Evolutionary conservation across 2,329 filamentous ascomycete genomes (phyloP), one percentile per base, ranked within the genome.

Genomic region (Fusarium sp.): DNA sequence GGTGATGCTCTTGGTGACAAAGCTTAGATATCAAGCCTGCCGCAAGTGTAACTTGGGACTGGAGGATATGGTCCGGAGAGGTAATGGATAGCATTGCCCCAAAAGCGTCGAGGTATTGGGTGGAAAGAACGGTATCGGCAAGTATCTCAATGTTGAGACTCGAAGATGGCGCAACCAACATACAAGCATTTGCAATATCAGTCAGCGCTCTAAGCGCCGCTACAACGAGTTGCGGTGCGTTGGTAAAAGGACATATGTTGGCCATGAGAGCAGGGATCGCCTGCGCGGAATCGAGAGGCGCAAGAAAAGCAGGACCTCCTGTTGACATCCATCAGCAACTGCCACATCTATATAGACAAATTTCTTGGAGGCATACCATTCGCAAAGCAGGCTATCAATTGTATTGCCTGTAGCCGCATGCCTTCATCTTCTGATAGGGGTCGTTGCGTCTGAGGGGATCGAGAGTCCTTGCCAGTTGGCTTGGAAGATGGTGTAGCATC

Each of bases 311-410:
- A 46, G 93, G 89, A 8, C 95, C 95, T 72, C 92, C 94, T 97
- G 77, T 66, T 68, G 34, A 30, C 58, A 16, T 49, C 51, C 47
- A 63, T 76, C 56, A 76, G 74, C 54, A 52, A 40, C 34, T 54
- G 30, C 40, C 54, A 55, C 29, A 40, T 22, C 16, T 40, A 64
- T 47, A n/a, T 10, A 40, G 32, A 49, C 30, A 34, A 34, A 14
- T 45, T 25, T n/a, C n/a, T 45, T 54, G 40, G 22, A 72, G 59
- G 34, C 85, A 75, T 85, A 94, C 95, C 94, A 81, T 92, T 91
- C 61, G 94, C 93, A 77, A 98, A 88, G 79, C 93, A 96, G 49
- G 91, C 91, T 38, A 97, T 83, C n/a, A 98, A 87, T 70, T 97
- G 90, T 42, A 95, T 87, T n/a, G 92, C 91, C 78, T 97, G 93